Evolutionary conservation across 306 rosid species (phyloP).

Genomic region (Prinsepia uniflora): DNA sequence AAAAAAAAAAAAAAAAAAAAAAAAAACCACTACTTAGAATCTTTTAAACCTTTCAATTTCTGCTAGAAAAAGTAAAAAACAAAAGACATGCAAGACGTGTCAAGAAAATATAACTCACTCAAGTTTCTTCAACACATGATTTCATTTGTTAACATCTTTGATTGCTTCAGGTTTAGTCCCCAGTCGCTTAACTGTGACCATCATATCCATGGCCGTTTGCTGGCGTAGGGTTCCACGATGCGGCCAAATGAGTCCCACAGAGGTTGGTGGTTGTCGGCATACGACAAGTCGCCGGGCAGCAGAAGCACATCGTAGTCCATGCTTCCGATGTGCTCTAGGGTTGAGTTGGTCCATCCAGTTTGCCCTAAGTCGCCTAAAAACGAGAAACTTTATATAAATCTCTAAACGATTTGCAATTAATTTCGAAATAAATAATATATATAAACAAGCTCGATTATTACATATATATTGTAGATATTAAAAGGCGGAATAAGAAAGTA

Average conservation of each 20-base stretch:
- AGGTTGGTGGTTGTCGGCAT: conserved; percentile 55
- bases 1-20: too few species aligned
- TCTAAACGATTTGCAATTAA: too few species aligned
- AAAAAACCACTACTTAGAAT: not conserved
- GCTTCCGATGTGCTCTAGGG: conserved; percentile 41
- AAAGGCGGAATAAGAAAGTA: too few species aligned
- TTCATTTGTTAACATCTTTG: too few species aligned
- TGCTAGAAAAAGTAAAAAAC: not conserved
- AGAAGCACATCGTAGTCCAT: conserved; percentile 60
- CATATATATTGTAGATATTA: too few species aligned
- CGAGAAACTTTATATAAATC: not conserved
- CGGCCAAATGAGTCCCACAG: conserved; percentile 82
- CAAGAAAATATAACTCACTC: too few species aligned
- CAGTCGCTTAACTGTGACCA: conserved; percentile 37
- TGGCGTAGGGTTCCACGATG: conserved; percentile 61
- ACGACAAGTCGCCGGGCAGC: conserved; percentile 66
- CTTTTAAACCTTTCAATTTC: not conserved
- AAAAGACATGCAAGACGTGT: too few species aligned
- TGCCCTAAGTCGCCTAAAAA: conserved; percentile 71
- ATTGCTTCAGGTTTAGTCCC: too few species aligned
- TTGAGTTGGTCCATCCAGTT: conserved; percentile 62
- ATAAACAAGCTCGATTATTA: too few species aligned
- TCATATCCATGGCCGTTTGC: conserved; percentile 78
- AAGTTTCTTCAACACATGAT: too few species aligned
- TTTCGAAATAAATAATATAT: too few species aligned